Evolutionary conservation across 2,329 filamentous ascomycete species (phyloP), one percentile per base, ranked within the genome.

Genomic region (Scolecobasidium constrictum): DNA sequence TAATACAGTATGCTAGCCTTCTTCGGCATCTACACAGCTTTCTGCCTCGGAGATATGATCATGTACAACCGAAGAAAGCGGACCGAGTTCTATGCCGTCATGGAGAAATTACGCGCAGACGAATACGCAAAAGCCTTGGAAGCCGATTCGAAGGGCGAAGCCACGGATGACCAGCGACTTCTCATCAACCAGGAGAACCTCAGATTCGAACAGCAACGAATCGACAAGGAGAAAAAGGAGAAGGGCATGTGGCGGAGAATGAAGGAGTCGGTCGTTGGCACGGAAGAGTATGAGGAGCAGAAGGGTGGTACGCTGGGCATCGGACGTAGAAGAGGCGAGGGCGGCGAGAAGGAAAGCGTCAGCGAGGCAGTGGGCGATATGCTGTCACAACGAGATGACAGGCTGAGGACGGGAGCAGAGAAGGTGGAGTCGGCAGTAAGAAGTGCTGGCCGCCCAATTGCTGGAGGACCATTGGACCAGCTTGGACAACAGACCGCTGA

Each of bases 61-160:
- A 60, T 80, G 46, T 78, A 82, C 63, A 83, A 83, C 58, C 72
- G 79, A 43, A 68, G 73, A 46, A 78, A 81, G 64, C 68, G 73
- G 44, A 68, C 68, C 28, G 73, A 81, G 48, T 83, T 71, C 67
- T 69, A 78, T 48, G 70, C 63, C 35, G 61, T 70, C 47, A 63
- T 78, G 53, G 63, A 71, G 50, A 61, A 61, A 38, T 56, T 68
- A 52, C 61, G 60, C 37, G 60, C 60, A 40, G 57, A 54, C 40
- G 62, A 65, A 28, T 55, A 73, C 34, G 56, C 58, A 37, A 57
- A 59, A 36, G 72, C 72, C 22, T 61, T 58, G 44, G 44, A 55
- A 26, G 68, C 69, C 5, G 56, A 66, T 23, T 52, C 54, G 23
- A 26, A 51, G 19, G 71, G 72, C 5, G 58, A 48, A 12, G 70